These are phyloP conservation scores for Prinsepia uniflora DNA, from an alignment of 306 rosid species.

Conservation along the genomic window DNA sequence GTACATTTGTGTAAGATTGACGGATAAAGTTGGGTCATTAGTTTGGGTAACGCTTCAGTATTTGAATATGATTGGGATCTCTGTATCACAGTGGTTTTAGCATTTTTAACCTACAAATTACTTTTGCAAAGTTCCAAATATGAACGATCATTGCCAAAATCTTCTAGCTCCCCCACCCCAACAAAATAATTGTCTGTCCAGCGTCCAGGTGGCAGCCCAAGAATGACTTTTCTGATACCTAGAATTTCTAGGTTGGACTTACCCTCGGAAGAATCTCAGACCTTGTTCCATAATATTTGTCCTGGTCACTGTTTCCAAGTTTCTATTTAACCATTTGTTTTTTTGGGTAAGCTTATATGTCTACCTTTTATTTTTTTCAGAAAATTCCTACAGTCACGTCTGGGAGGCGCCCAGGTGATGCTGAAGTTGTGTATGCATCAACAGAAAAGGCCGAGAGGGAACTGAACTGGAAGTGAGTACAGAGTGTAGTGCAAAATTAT, in stretches of 20 bases:
- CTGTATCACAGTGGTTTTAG: background rate
- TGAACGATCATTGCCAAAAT: background rate
- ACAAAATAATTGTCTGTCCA: background rate
- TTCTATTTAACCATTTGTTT: background rate
- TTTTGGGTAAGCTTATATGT: background rate
- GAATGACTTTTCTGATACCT: background rate
- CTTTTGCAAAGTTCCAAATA: background rate
- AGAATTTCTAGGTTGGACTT: background rate
- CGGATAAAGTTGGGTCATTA: background rate
- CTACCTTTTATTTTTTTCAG: conserved; percentile 38
- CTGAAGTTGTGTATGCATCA: conserved; percentile 85
- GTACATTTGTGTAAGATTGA: background rate
- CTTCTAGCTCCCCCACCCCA: background rate
- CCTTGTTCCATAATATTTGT: background rate
- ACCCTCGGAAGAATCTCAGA: background rate
- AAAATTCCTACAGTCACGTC: conserved; percentile 76
- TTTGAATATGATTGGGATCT: background rate
- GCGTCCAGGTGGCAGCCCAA: background rate
- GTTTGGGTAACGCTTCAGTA: background rate
- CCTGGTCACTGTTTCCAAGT: background rate
- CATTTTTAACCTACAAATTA: background rate
- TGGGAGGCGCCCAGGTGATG: conserved; percentile 91
- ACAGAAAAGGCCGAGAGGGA: conserved; percentile 82
- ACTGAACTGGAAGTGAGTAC: conserved; percentile 92
- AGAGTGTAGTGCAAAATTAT: background rate